Base-by-base conservation (phyloP, 331 rosid species). In the Malus hybrid region DNA sequence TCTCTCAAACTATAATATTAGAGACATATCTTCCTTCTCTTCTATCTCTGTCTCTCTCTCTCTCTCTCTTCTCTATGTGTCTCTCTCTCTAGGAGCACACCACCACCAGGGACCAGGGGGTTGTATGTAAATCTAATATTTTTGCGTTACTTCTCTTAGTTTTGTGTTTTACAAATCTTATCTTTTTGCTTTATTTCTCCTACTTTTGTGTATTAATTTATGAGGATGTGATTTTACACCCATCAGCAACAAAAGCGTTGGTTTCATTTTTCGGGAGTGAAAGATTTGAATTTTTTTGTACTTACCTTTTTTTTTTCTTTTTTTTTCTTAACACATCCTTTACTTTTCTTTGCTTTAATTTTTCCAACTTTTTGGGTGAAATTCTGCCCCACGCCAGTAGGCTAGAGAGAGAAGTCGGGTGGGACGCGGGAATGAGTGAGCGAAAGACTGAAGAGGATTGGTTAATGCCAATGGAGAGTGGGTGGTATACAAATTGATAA, bases 401-500 rank as follows among this genome's bases (percentile, higher is more conserved):
- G 75, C 76, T 72, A 3, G 36, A 39, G 46, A 63, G 46, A 32
- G 24, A 73, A 69, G 81, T 16, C 60, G 24, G 65, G 30, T 32
- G 33, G 72, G 60, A 29, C 28, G 60, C 8, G 26, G 44, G 66
- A 28, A 71, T 55, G 67, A 67, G 68, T 48, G 86, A 81, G 46
- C 12, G 46, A 39, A 39, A 39, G 46, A 39, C 46, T 3, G 46
- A 39, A 78, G 82, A 67, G 56, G 83, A 87, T 77, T 82, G 85
- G 87, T 66, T 75, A 78, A 63, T 3, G 70, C 22, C 61, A 73
- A 42, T 36, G 46, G 44, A 2, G 66, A 70, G 72, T 29, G 46
- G 84, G 83, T 50, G 80, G 82, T 81, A 9, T 34, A 66, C 70
- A 84, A 86, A 85, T 78, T 81, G 93, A 83, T 77, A 69, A 80